Base-by-base conservation (phyloP, 2,329 filamentous ascomycete species). In the Tolypocladium pustulatum region DNA sequence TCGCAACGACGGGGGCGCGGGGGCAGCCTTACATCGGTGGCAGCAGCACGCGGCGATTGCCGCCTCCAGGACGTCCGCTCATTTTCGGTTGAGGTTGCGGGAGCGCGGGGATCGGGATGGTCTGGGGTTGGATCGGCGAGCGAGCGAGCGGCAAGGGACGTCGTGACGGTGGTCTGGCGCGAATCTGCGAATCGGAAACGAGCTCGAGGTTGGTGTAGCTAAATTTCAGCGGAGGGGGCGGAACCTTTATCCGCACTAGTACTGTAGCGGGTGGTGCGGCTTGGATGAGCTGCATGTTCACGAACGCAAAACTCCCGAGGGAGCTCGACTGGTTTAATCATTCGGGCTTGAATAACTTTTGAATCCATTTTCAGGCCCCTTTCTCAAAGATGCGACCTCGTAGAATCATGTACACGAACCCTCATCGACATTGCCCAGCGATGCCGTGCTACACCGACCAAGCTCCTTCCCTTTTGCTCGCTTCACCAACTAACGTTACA, bases 1-100 rank as follows among this genome's bases (percentile, higher is more conserved):
- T 57, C 60, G 53, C 27, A 51, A 13, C 54, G 36, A 12, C 25
- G 20, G 36, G 41, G 30, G 9, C 53, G 55, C 34, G 46, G 57
- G 55, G 59, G 58, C 12, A 59, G 59, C 58, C 69, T 63, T 67
- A 75, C 73, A 85, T 85, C 43, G 81, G 83, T 59, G 81, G 81
- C 58, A 85, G 75, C 65, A 85, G 70, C 65, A 85, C 81, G 67
- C 82, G 80, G 74, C 82, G 81, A 68, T 80, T 79, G 69, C 81
- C 79, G 69, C 79, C 81, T 69, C 81, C 81, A 67, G 80, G 80
- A 68, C 82, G 80, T 69, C 82, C 82, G 65, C 80, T 81, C 82
- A 85, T 85, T 40, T 57, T 64, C 58, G 51, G n/a, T 36, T 54
- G 57, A 49, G 13, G 30, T n/a, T 34, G 20, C 17, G 54, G 51